phyloP scores from a whole-genome alignment of 2,329 filamentous ascomycete species.

The Didymella glomerata region DNA sequence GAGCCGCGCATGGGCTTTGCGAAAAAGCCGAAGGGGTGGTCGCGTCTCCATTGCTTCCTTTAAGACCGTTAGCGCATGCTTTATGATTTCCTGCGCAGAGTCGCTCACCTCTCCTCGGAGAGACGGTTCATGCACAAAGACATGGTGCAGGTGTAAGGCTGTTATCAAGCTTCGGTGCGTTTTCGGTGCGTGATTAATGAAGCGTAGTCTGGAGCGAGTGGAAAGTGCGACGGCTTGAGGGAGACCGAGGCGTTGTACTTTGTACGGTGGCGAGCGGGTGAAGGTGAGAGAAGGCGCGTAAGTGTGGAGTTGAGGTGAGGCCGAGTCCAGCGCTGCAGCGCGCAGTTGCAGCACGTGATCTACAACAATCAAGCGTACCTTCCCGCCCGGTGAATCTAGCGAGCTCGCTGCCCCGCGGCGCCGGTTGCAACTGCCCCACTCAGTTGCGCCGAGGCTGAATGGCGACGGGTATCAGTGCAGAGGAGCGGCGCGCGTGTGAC shows the following conservation, averaged over 20 bases:
- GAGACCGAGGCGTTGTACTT: constrained; percentile 10
- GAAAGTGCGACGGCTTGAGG: not conserved
- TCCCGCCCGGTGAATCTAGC: constrained; percentile 16
- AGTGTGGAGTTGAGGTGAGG: constrained; percentile 25
- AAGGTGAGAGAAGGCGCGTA: constrained; percentile 26
- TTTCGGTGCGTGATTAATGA: not conserved
- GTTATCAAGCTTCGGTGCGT: not conserved
- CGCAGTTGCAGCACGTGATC: constrained; percentile 27
- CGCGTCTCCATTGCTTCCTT: constrained; percentile 98
- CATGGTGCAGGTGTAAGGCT: constrained; percentile 61
- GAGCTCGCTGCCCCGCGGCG: constrained; percentile 15
- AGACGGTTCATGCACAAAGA: constrained; percentile 83
- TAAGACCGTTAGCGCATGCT: constrained; percentile 29
- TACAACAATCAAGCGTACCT: constrained; percentile 22
- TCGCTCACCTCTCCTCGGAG: constrained; percentile 49
- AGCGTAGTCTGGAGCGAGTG: not conserved
- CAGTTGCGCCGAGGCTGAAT: constrained; percentile 37
- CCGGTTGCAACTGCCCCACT: constrained; percentile 14
- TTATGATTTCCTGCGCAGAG: not conserved
- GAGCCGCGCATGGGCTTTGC: constrained; percentile 84
- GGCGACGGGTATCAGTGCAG: constrained; percentile 15
- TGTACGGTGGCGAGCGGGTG: constrained; percentile 22
- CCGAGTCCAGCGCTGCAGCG: constrained; percentile 17
- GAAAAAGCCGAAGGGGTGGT: constrained; percentile 98
- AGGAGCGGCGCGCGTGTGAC: constrained; percentile 12